phyloP scores from a whole-genome alignment of 2,329 filamentous ascomycete species.

The Sclerotinia glacialis region DNA sequence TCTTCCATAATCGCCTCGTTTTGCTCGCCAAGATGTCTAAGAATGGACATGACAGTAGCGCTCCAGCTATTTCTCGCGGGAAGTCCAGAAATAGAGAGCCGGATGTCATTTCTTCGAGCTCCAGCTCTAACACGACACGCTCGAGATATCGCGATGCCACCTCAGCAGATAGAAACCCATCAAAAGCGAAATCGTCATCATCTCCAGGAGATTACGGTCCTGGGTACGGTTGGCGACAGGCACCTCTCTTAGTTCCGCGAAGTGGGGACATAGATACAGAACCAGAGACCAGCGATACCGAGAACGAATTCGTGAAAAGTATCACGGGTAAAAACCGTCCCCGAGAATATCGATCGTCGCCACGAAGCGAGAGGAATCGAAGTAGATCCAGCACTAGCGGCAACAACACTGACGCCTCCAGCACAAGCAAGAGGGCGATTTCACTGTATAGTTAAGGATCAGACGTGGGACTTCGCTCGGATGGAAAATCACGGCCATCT shows the following conservation, averaged over 20 bases:
- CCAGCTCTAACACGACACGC: neutral
- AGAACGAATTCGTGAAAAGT: neutral
- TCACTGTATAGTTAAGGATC: neutral
- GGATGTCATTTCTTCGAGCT: neutral
- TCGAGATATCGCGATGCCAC: no score
- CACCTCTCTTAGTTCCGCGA: no score
- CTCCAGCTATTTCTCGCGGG: no score
- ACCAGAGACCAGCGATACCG: neutral
- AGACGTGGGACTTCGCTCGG: neutral
- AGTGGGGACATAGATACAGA: neutral
- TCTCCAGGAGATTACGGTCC: no score
- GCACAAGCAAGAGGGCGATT: neutral
- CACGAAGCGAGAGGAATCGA: neutral
- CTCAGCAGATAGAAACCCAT: neutral
- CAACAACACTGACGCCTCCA: neutral
- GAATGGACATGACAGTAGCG: neutral
- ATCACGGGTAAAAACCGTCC: no score
- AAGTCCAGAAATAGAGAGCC: no score
- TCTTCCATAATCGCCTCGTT: no score
- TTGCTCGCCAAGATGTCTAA: neutral
- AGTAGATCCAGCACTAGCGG: neutral
- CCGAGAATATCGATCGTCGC: no score
- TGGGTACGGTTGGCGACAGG: neutral
- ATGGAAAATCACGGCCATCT: neutral
- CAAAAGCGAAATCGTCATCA: no score